These are phyloP conservation scores for Talaromyces sp. DNA, from an alignment of 2,329 filamentous ascomycete species.

Conservation along the genomic window DNA sequence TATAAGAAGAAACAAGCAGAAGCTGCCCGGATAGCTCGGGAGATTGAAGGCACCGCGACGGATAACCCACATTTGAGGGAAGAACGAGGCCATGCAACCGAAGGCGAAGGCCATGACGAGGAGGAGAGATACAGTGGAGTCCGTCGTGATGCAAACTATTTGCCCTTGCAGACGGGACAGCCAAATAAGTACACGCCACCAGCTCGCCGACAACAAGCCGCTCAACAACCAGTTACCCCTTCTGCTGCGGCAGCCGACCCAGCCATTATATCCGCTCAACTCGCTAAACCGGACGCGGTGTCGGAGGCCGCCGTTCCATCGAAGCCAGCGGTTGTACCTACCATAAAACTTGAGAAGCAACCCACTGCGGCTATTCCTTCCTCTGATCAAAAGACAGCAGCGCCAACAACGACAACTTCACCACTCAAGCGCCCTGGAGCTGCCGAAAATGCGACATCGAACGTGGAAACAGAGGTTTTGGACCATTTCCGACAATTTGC, in stretches of 20 bases:
- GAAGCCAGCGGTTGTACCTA: conserved; percentile 21
- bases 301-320: conserved; percentile 24
- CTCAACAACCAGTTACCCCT: conserved; percentile 58
- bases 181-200: conserved; percentile 83
- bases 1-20: conserved; percentile 73
- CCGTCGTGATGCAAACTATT: conserved; percentile 58
- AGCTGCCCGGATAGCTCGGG: conserved; percentile 77
- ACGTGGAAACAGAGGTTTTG: conserved; percentile 57
- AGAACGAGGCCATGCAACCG: conserved; percentile 67
- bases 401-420: conserved; percentile 1
- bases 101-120: conserved; percentile 69
- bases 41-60: conserved; percentile 74
- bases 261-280: conserved; percentile 83
- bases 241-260: conserved; percentile 75
- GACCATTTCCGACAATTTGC: conserved; percentile 62
- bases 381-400: conserved; percentile 6
- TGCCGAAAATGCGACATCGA: conserved; percentile 52
- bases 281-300: conserved; percentile 32
- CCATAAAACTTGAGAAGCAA: conserved; percentile 15
- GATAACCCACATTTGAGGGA: conserved; percentile 81
- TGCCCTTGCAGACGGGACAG: conserved; percentile 57
- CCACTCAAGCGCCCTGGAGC: conserved; percentile 28
- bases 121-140: conserved; percentile 98
- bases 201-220: conserved; percentile 72
- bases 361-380: conserved; percentile 49